phyloP scores from a whole-genome alignment of 2,329 filamentous ascomycete genomes.

The Fusarium nygamai region DNA sequence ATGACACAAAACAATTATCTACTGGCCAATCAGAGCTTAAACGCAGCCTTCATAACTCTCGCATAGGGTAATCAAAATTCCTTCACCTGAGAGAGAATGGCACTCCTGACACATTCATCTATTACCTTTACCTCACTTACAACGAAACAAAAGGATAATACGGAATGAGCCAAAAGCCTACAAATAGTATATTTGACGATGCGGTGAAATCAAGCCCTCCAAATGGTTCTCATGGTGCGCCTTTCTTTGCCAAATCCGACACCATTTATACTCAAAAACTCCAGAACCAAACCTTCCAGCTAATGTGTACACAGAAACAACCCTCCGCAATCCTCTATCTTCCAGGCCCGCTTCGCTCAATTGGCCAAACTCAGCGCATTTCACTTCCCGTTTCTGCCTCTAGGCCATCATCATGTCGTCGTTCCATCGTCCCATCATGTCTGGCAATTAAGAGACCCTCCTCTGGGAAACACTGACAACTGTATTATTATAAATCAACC shows the following conservation, averaged over 20 bases:
- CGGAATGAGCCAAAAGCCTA: neutral
- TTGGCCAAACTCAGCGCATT: neutral
- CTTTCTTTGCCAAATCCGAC: neutral
- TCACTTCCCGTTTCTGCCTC: neutral
- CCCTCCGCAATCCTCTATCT: conserved; percentile 7
- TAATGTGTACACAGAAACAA: conserved; percentile 26
- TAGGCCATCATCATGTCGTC: conserved; percentile 45
- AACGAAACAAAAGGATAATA: neutral
- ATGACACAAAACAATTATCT: neutral
- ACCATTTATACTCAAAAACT: conserved; percentile 1
- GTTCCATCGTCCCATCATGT: conserved; percentile 47
- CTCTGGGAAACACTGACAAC: conserved; percentile 26
- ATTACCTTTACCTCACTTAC: neutral
- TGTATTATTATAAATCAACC: conserved; percentile 40
- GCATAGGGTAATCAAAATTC: neutral
- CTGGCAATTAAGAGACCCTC: conserved; percentile 37
- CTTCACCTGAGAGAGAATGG: neutral
- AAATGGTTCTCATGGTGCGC: neutral
- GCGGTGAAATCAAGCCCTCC: neutral
- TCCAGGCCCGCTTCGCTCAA: neutral
- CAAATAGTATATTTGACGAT: neutral
- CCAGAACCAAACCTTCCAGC: conserved; percentile 1
- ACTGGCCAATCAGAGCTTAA: neutral
- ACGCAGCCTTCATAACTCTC: neutral
- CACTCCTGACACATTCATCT: neutral